A percentile compares a stretch with the other conserved stretches of the same genome.
phyloP scores from a whole-genome alignment of 2,329 filamentous ascomycete genomes.

The Neofusicoccum kwambonambiense region DNA sequence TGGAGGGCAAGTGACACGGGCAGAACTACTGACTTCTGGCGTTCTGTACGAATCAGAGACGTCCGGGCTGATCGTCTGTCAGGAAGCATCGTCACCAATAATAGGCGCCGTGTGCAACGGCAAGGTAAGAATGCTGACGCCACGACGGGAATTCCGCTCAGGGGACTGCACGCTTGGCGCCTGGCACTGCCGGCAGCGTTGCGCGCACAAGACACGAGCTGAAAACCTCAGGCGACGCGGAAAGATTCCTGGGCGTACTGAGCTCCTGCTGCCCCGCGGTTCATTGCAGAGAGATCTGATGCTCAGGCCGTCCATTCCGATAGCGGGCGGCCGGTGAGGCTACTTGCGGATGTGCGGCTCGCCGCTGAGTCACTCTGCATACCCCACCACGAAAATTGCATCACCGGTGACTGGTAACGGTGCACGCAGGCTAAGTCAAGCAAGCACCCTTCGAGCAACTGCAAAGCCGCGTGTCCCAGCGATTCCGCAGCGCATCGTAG shows the following conservation, averaged over 20 bases:
- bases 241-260: not conserved
- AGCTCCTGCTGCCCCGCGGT: not conserved
- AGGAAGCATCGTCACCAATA: not conserved
- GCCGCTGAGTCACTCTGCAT: slow-evolving; percentile 7
- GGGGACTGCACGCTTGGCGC: slow-evolving; percentile 10
- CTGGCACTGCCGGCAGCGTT: not conserved
- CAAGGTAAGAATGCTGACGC: slow-evolving; percentile 12
- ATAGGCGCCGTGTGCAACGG: slow-evolving; percentile 8
- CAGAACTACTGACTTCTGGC: not conserved
- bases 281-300: not conserved
- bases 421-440: not conserved
- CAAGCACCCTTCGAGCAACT: not conserved
- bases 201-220: slow-evolving; percentile 7
- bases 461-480: not conserved
- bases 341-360: not conserved
- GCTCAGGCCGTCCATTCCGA: not conserved
- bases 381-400: slow-evolving; percentile 12
- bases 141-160: slow-evolving; percentile 14
- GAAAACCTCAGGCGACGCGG: not conserved
- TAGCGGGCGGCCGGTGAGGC: not conserved
- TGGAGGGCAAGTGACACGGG: not conserved
- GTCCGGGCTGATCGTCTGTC: not conserved
- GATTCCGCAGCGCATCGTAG: slow-evolving; percentile 1
- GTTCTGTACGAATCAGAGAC: not conserved
- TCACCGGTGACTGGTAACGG: not conserved